These are phyloP conservation scores for Trypanosoma grayi DNA, from an alignment of 208 protist species.

Conservation along the genomic window DNA sequence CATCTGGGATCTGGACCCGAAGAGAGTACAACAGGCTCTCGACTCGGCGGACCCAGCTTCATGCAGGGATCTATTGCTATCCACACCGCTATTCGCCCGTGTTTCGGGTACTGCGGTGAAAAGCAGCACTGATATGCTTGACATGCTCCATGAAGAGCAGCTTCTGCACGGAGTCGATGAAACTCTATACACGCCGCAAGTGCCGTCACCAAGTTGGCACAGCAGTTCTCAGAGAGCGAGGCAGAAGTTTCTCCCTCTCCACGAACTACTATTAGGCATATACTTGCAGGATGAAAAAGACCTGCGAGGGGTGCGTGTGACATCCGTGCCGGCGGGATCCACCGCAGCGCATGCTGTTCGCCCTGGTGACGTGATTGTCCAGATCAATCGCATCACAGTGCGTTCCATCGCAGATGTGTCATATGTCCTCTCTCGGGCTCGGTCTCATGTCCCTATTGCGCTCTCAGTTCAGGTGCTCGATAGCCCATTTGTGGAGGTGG, in stretches of 20 bases:
- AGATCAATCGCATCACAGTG: constrained; percentile 20
- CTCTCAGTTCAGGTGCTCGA: neutral
- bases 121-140: constrained; percentile 5
- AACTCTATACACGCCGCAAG: neutral
- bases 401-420: constrained; percentile 16
- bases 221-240: neutral
- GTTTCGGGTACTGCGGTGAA: constrained; percentile 5
- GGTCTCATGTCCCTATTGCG: constrained; percentile 1
- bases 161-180: neutral
- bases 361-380: constrained; percentile 14
- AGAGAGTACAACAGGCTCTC: neutral
- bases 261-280: constrained; percentile 9
- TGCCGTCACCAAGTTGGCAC: neutral
- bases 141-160: neutral
- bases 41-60: neutral
- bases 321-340: constrained; percentile 4
- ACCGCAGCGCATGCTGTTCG: constrained; percentile 2
- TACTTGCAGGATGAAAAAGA: constrained; percentile 9
- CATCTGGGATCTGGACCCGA: constrained; percentile 1
- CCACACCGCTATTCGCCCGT: constrained; percentile 15
- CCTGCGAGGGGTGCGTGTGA: constrained; percentile 6
- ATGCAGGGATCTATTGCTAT: constrained; percentile 4
- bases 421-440: constrained; percentile 16
- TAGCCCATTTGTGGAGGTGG: constrained; percentile 2
- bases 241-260: constrained; percentile 1